Base-by-base conservation (phyloP, 2,329 filamentous ascomycete genomes). In the Fusarium xylarioides region DNA sequence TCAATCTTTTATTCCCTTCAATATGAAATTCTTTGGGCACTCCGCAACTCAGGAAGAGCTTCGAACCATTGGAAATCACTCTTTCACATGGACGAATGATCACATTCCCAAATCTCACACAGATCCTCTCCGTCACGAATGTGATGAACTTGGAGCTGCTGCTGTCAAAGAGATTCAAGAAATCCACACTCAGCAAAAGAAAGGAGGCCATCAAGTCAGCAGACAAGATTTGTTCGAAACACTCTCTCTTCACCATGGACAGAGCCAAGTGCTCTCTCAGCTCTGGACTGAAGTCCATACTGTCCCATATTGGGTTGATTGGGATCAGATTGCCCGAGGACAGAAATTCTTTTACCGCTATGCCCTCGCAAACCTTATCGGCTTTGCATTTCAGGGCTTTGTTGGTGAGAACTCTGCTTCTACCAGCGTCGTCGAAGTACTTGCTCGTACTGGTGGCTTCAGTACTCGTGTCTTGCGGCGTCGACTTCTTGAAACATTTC, bases 381-480 rank as follows among this genome's bases (percentile, higher is more conserved):
- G 82, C 2, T 80, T 83, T 38, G 79, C 80, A 2, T 76, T 83
- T 14, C 81, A 82, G 46, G 82, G 81, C 9, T 81, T 83, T 21
- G 61, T 83, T 4, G 82, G 81, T 2, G 81, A 82, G 52, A 80
- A 80, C 50, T 76, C 78, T 76, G 82, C 88, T 84, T 88, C 58
- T 82, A 87, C 57, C 83, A 86, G 90, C 26, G 87, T 92, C 1
- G 90, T 91, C 1, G 91, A 92, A 76, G 90, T 90, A 0, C 81
- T 93, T 7, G 86, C 89, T 6, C 83, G 91, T n/a, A 92, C 91
- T 3, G 91, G 91, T 16, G 90, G 91, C 0, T 92, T 92, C 77
- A 88, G 87, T 4, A 87, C 88, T 2, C 88, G 88, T 64, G 87
- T 91, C 2, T 87, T 90, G 7, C 83, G 88, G 46, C 85, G 87